A percentile compares a stretch with the other conserved stretches of the same genome.
These are phyloP conservation scores for Cicer bijugum DNA, from an alignment of 306 rosid species.

Conservation along the genomic window DNA sequence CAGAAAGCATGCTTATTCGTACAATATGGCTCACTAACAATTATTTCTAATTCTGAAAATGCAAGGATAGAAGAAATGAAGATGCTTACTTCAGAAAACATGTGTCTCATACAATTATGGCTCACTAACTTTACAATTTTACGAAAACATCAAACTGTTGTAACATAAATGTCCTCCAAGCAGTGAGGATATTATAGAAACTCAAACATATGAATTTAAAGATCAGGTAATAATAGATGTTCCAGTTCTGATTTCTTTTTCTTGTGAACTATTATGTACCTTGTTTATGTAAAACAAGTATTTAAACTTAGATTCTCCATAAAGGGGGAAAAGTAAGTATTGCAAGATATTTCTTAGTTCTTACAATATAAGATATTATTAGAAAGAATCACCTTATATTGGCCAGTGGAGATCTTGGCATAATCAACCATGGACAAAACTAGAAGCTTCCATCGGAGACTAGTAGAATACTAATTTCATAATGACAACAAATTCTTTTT, in stretches of 20 bases:
- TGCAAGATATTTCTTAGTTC: background rate
- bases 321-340: background rate
- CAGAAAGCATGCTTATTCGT: slow-evolving; percentile 8
- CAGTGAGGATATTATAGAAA: slow-evolving; percentile 3
- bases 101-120: slow-evolving; percentile 14
- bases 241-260: too few relatives aligned
- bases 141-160: background rate
- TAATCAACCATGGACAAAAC: slow-evolving; percentile 23
- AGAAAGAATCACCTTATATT: background rate
- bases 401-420: background rate
- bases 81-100: slow-evolving; percentile 14
- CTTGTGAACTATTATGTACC: too few relatives aligned
- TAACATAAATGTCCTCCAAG: slow-evolving; percentile 1
- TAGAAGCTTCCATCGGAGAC: slow-evolving; percentile 27
- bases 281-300: background rate
- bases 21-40: slow-evolving; percentile 22
- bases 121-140: slow-evolving; percentile 2
- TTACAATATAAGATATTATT: background rate
- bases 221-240: too few relatives aligned
- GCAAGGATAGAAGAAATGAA: slow-evolving; percentile 3
- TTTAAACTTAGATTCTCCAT: slow-evolving; percentile 11
- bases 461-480: slow-evolving; percentile 22
- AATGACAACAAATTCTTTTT: slow-evolving; percentile 42
- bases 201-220: background rate
- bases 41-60: slow-evolving; percentile 2